Evolutionary conservation across 73 alveolate genomes (phyloP).

Genomic region (Tetrahymena thermophila): DNA sequence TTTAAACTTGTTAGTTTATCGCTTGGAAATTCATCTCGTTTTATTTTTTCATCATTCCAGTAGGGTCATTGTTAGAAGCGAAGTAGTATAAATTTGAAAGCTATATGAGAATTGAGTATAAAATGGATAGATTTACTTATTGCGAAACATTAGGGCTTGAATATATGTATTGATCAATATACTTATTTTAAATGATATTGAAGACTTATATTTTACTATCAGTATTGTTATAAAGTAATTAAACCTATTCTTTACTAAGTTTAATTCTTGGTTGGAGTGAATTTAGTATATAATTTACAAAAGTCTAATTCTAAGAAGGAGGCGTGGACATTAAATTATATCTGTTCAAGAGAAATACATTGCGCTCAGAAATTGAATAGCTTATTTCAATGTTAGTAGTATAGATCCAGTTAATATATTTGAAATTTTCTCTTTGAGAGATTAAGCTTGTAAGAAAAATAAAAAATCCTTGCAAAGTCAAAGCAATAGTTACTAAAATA

Average conservation of each 20-base stretch:
- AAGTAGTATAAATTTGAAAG: background rate
- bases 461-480: background rate
- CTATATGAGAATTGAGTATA: background rate
- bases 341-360: background rate
- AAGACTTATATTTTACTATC: background rate
- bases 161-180: background rate
- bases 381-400: background rate
- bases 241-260: background rate
- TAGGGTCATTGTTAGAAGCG: background rate
- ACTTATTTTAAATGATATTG: background rate
- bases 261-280: background rate
- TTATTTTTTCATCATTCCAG: background rate
- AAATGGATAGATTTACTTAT: background rate
- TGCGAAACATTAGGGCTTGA: background rate
- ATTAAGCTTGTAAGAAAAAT: background rate
- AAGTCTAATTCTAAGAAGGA: background rate
- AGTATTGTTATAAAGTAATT: background rate
- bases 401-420: background rate
- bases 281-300: background rate
- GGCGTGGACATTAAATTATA: background rate
- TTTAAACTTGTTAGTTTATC: background rate
- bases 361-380: background rate
- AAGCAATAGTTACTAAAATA: background rate
- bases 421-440: background rate
- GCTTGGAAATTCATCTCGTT: background rate